These are phyloP conservation scores for Tetratostichococcus sp. DNA, from an alignment of 139 green algal genomes.

Conservation along the genomic window DNA sequence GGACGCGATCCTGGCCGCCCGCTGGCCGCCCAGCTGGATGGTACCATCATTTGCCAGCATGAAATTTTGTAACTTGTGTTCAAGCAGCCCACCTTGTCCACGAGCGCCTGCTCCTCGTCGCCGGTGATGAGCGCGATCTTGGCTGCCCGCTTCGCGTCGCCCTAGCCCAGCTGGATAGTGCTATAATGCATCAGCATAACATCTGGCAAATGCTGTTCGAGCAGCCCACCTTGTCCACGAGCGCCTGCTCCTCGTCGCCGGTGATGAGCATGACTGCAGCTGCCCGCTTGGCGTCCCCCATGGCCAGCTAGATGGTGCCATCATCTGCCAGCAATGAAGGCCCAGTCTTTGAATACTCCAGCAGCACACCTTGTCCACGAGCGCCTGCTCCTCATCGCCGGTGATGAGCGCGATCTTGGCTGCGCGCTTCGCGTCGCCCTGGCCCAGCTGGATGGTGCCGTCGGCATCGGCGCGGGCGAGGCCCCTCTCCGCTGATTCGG, in stretches of 20 bases:
- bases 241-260: not conserved
- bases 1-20: no score
- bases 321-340: not conserved
- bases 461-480: slow-evolving; percentile 25
- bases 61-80: no score
- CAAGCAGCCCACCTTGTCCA: not conserved
- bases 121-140: not conserved
- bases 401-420: slow-evolving; percentile 43
- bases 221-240: not conserved
- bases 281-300: not conserved
- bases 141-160: not conserved
- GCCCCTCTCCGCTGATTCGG: slow-evolving; percentile 30
- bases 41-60: not conserved
- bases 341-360: not conserved
- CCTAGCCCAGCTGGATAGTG: not conserved
- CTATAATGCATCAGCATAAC: not conserved
- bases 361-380: slow-evolving; percentile 38
- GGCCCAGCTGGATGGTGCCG: slow-evolving; percentile 37
- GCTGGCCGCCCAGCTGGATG: no score
- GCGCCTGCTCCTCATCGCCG: slow-evolving; percentile 61
- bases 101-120: not conserved
- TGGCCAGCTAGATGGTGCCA: not conserved
- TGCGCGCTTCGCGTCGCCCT: slow-evolving; percentile 7
- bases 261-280: not conserved
- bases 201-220: no score